Conservation (phyloP, 805 yeast species). For the Myxozyma kluyveri region DNA sequence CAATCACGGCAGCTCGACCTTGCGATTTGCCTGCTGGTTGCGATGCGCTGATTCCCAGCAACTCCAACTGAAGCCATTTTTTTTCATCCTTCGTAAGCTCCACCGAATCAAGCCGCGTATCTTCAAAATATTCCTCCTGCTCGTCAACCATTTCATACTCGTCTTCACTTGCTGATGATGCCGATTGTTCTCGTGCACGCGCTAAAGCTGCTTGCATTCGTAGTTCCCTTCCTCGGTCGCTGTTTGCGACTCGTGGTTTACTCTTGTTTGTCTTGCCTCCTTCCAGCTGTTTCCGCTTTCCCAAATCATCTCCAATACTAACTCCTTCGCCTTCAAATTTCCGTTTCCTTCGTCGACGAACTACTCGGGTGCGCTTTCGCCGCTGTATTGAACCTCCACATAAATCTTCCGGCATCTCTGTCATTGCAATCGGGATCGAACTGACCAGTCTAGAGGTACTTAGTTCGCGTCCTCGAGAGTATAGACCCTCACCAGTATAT, state of each 20-base stretch:
- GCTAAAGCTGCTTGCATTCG: constrained; percentile 23
- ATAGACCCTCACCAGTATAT: constrained; percentile 31
- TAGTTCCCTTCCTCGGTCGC: constrained; percentile 25
- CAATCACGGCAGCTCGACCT: neutral
- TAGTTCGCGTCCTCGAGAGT: constrained; percentile 24
- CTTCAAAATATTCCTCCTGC: constrained; percentile 42
- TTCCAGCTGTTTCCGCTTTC: constrained; percentile 18
- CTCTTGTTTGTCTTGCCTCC: constrained; percentile 25
- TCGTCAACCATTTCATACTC: constrained; percentile 25
- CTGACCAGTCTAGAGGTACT: constrained; percentile 19
- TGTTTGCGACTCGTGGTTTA: constrained; percentile 25
- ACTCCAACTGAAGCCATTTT: constrained; percentile 22
- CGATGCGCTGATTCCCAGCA: neutral
- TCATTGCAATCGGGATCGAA: constrained; percentile 14
- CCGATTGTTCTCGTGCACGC: constrained; percentile 28
- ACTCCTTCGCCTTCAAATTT: constrained; percentile 27
- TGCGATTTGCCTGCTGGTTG: neutral
- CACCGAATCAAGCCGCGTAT: constrained; percentile 37
- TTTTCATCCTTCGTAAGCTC: constrained; percentile 29
- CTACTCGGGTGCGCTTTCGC: constrained; percentile 12
- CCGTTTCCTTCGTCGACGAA: constrained; percentile 15
- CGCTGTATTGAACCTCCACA: constrained; percentile 28
- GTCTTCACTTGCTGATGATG: constrained; percentile 23
- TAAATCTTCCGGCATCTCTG: constrained; percentile 25
- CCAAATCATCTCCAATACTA: constrained; percentile 21